A percentile compares a stretch with the other conserved stretches of the same genome.
These are phyloP conservation scores for Hygrophoropsis aurantiaca DNA, from an alignment of 768 basidiomycete species.

Conservation along the genomic window DNA sequence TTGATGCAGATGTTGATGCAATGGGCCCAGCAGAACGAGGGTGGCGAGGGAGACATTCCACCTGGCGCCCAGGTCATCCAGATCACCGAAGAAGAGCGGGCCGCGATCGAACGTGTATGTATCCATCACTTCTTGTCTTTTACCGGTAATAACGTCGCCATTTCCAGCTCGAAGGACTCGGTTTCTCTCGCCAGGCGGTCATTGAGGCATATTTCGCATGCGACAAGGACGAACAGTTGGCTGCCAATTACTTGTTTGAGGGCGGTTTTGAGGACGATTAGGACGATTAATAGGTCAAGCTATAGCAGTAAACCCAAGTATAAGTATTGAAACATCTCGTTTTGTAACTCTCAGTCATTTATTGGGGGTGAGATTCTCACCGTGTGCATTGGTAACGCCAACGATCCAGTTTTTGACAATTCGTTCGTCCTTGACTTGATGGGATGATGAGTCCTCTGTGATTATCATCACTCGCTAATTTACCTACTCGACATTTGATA, in stretches of 20 bases:
- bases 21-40: conserved; percentile 31
- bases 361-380: too few species aligned
- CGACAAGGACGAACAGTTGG: conserved; percentile 95
- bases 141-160: background rate
- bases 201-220: conserved; percentile 92
- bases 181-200: conserved; percentile 80
- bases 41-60: conserved; percentile 39
- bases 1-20: conserved; percentile 61
- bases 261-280: conserved; percentile 50
- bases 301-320: background rate
- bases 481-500: too few species aligned
- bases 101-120: conserved; percentile 86
- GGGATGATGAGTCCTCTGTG: too few species aligned
- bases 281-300: conserved; percentile 2
- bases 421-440: too few species aligned
- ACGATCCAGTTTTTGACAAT: too few species aligned
- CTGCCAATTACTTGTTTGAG: conserved; percentile 93
- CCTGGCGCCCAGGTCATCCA: conserved; percentile 60
- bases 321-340: conserved; percentile 2
- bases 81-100: conserved; percentile 84
- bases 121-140: background rate
- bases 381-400: too few species aligned
- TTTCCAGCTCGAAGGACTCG: conserved; percentile 76
- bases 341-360: conserved; percentile 5
- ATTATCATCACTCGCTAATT: too few species aligned